phyloP scores from a whole-genome alignment of 2,329 filamentous ascomycete species.

The Corinectria fuckeliana region DNA sequence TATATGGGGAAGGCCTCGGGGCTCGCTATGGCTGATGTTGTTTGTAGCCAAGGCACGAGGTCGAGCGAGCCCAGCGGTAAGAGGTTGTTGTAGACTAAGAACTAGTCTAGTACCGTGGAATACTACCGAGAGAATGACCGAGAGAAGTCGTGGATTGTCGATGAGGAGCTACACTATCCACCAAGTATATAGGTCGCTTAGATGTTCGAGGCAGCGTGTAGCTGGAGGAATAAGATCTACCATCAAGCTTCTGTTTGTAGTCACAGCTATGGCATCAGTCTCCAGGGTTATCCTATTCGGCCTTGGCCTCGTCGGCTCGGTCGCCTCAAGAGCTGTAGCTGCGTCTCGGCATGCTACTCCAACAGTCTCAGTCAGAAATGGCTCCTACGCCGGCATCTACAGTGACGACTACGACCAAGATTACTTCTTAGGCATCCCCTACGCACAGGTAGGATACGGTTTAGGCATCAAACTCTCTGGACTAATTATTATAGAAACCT shows the following conservation, averaged over 20 bases:
- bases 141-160: background rate
- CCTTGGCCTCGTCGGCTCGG: slow-evolving; percentile 1
- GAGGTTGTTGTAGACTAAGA: background rate
- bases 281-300: slow-evolving; percentile 4
- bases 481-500: slow-evolving; percentile 23
- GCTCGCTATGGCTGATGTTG: background rate
- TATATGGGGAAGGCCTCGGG: slow-evolving; percentile 8
- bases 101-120: background rate
- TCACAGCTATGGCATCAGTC: slow-evolving; percentile 1
- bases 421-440: slow-evolving; percentile 32
- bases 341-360: slow-evolving; percentile 5
- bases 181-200: background rate
- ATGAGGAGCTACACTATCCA: background rate
- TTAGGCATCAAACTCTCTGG: no score
- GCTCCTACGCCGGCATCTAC: slow-evolving; percentile 30
- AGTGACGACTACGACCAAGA: slow-evolving; percentile 29
- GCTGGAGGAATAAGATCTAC: background rate
- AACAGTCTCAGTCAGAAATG: slow-evolving; percentile 30
- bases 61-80: background rate
- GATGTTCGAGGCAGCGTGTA: no score
- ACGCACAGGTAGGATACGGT: slow-evolving; percentile 26
- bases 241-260: background rate
- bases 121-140: slow-evolving; percentile 11
- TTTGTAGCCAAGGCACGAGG: background rate
- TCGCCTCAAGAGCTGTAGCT: background rate